These are phyloP conservation scores for Solanum bulbocastanum DNA, from an alignment of 257 asterid genomes.

Conservation along the genomic window DNA sequence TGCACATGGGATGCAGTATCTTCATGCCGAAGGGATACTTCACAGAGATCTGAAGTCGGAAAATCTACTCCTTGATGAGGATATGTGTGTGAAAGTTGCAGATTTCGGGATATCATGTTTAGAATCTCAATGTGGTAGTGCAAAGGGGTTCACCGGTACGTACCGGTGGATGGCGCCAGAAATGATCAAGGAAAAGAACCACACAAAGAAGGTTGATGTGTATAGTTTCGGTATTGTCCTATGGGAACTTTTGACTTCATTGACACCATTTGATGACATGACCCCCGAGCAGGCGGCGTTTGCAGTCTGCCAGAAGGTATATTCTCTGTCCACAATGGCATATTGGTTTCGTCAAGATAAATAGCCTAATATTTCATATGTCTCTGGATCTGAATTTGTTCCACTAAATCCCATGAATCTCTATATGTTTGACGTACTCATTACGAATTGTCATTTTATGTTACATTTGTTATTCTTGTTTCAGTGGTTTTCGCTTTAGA, in stretches of 20 bases:
- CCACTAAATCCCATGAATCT: not conserved
- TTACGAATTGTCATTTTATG: not conserved
- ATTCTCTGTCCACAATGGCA: not conserved
- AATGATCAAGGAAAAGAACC: constrained; percentile 85
- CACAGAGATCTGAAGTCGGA: constrained; percentile 95
- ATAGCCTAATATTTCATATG: not conserved
- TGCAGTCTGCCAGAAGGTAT: constrained; percentile 98
- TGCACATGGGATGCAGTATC: constrained; percentile 89
- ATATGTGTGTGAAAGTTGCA: constrained; percentile 89
- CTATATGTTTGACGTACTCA: not conserved
- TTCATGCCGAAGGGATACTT: constrained; percentile 81
- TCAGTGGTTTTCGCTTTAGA: not conserved
- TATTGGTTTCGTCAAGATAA: not conserved
- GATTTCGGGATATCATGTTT: constrained; percentile 94
- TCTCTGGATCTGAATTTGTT: not conserved
- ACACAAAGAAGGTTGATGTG: constrained; percentile 89
- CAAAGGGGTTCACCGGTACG: constrained; percentile 93
- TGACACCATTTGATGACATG: constrained; percentile 87
- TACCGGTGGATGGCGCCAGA: constrained; percentile 99
- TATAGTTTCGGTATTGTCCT: constrained; percentile 82
- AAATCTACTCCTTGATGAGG: constrained; percentile 72
- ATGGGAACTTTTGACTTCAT: constrained; percentile 93
- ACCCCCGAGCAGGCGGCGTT: constrained; percentile 98
- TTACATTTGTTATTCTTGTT: not conserved
- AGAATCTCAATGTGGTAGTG: constrained; percentile 89